These are phyloP conservation scores for Fusarium sp. DNA, from an alignment of 2,329 filamentous ascomycete genomes.

Conservation along the genomic window DNA sequence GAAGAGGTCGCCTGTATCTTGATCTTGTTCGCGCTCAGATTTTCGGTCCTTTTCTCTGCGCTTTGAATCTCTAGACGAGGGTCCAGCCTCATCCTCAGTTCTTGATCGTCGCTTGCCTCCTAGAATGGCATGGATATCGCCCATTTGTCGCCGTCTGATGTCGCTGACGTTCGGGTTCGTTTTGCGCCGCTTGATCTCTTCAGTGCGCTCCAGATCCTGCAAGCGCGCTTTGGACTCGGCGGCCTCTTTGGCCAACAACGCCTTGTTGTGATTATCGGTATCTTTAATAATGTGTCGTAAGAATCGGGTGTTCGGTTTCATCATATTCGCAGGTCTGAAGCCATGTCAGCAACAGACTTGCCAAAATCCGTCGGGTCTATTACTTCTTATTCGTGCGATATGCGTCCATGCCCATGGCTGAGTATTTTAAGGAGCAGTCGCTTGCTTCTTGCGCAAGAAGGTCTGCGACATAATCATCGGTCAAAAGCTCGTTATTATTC, in stretches of 20 bases:
- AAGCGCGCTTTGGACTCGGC: constrained; percentile 81
- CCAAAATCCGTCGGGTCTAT: constrained; percentile 23
- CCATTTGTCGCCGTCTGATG: constrained; percentile 68
- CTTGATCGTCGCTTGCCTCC: constrained; percentile 55
- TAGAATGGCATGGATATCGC: constrained; percentile 69
- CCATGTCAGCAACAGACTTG: constrained; percentile 34
- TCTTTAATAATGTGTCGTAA: constrained; percentile 88
- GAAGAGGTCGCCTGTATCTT: constrained; percentile 38
- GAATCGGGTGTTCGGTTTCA: constrained; percentile 93
- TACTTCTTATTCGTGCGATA: constrained; percentile 64
- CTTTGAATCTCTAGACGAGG: constrained; percentile 34
- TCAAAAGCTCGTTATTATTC: constrained; percentile 64
- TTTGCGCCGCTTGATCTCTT: constrained; percentile 57
- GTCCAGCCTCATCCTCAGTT: constrained; percentile 37
- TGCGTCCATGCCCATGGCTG: constrained; percentile 77
- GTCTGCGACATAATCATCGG: constrained; percentile 82
- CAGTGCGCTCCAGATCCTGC: constrained; percentile 65
- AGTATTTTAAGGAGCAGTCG: constrained; percentile 78
- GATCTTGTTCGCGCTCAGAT: constrained; percentile 8
- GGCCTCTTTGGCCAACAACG: constrained; percentile 84
- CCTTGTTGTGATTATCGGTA: constrained; percentile 89
- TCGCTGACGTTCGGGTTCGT: constrained; percentile 60
- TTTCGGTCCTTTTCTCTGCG: constrained; percentile 10
- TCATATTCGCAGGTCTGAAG: constrained; percentile 71
- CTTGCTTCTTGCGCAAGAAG: constrained; percentile 85